These are phyloP conservation scores for Funneliformis caledonium DNA, from an alignment of 371 early-diverging fungal genomes.

Conservation along the genomic window DNA sequence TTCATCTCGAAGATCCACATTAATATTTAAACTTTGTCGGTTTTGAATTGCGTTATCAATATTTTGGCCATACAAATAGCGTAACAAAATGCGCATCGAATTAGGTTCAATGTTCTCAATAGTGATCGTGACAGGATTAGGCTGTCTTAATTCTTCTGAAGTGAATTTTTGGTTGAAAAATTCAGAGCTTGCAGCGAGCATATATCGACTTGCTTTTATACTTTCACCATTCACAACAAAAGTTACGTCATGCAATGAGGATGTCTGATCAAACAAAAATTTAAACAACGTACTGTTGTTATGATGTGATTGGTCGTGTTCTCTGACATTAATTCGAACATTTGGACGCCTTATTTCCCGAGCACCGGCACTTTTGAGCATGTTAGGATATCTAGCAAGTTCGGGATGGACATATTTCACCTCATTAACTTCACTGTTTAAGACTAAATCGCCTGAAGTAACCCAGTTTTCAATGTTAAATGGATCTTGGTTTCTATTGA, in stretches of 20 bases:
- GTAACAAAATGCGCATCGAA: constrained; percentile 7
- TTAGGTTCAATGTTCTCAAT: neutral
- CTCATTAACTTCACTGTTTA: neutral
- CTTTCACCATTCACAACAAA: constrained; percentile 6
- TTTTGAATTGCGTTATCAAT: constrained; percentile 25
- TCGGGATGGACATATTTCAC: neutral
- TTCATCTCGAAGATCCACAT: neutral
- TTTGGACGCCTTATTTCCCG: constrained; percentile 10
- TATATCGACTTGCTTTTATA: constrained; percentile 10
- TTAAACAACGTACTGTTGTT: neutral
- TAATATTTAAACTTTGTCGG: neutral
- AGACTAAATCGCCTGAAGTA: neutral
- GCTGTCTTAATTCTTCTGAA: neutral
- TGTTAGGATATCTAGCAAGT: constrained; percentile 1
- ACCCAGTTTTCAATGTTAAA: constrained; percentile 7
- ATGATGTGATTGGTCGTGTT: neutral
- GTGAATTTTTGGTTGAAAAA: neutral
- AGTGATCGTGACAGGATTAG: neutral
- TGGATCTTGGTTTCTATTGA: constrained; percentile 12
- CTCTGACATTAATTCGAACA: neutral
- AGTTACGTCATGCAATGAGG: neutral
- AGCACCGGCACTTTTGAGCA: neutral
- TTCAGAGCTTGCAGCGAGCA: constrained; percentile 27
- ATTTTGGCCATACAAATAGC: constrained; percentile 20
- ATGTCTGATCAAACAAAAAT: neutral